Evolutionary conservation across 345 rosid genomes (phyloP).

Genomic region (Eucalyptus coolabah): DNA sequence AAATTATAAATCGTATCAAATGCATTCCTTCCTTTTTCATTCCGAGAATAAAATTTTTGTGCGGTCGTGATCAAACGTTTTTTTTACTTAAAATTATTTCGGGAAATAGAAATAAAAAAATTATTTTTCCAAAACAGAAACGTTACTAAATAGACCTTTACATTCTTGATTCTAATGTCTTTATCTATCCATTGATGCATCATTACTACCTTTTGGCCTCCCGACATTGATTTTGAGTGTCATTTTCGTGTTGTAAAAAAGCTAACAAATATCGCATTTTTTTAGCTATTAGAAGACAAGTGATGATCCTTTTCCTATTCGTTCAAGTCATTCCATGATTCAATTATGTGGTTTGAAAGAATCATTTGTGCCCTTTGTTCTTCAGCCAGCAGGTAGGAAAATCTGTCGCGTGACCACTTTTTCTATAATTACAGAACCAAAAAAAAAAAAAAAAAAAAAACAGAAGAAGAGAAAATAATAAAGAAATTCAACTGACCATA

Average conservation of each 20-base stretch:
- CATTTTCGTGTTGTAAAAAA: rapidly evolving
- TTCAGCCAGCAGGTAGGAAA: neutral
- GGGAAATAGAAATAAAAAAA: rapidly evolving
- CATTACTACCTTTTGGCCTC: neutral
- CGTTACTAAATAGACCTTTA: rapidly evolving
- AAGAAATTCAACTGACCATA: neutral
- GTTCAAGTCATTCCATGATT: neutral
- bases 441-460: neutral
- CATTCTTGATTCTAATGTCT: neutral
- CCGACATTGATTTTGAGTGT: neutral
- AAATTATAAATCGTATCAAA: no score
- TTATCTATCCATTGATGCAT: neutral
- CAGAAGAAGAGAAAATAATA: neutral
- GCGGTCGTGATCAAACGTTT: no score
- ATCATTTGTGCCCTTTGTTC: neutral
- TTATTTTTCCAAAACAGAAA: rapidly evolving
- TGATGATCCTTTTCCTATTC: neutral
- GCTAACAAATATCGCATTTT: neutral
- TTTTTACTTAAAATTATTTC: no score
- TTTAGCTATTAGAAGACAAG: neutral
- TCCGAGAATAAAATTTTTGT: no score
- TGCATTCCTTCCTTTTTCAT: rapidly evolving
- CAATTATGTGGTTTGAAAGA: neutral
- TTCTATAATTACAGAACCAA: neutral
- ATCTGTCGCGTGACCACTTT: neutral